Base-by-base conservation (phyloP, 2,329 filamentous ascomycete genomes). In the Aspergillus aculeatus region DNA sequence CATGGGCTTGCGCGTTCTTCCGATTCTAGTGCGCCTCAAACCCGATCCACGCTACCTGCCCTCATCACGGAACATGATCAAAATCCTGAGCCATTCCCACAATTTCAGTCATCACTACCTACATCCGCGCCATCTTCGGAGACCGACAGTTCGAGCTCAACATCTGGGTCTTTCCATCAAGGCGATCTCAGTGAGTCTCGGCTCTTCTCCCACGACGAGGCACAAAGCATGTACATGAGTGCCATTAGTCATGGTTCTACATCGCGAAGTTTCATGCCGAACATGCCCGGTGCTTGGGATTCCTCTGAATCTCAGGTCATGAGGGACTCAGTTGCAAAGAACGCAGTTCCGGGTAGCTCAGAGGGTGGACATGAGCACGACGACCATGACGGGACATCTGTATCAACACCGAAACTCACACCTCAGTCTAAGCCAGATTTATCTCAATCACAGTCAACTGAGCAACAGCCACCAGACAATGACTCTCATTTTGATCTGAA, bases 221-320 rank as follows among this genome's bases (percentile, higher is more conserved):
- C 80, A n/a, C 74, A 80, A 58, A 82, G 80, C 63, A 77, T 82
- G 73, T 82, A 82, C 59, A 80, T 82, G 79, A 82, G 86, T 69
- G 86, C 84, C 11, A 77, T 86, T 57, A 85, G 82, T 59, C 74
- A 77, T 41, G 71, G 70, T 10, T 71, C 73, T 24, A 63, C 59
- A 21, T 67, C 61, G 54, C 64, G 61, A 29, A 69, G 67, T 53
- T 72, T 73, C 49, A 62, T 68, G 29, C 72, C 70, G 4, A 67
- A 68, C 50, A 78, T 80, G 60, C 78, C 79, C 16, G 78, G 79
- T 7, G 77, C 71, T 41, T 80, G 78, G 78, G 72, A 72, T 44
- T 73, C 70, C 14, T 69, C 69, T 7, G 70, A 66, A 29, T 63
- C 65, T 35, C 64, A 53, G 26, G 52, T 47, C 14, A 29, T 41